Base-by-base conservation (phyloP, 306 rosid genomes). In the Dryas octopetala region DNA sequence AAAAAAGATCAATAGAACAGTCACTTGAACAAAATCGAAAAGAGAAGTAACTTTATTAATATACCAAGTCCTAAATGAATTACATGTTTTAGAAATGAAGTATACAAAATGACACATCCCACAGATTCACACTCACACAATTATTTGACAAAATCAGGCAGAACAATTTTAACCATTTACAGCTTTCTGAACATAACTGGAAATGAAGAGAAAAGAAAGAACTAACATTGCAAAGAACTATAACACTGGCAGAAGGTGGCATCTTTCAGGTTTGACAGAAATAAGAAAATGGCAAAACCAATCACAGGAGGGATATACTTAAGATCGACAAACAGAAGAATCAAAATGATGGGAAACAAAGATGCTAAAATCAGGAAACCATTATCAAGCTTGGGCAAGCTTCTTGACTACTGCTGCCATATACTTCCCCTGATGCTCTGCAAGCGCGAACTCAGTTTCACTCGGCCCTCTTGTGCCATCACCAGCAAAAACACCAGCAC, bases 391-490 rank as follows among this genome's bases (percentile, higher is more conserved):
- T 60, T 11, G 72, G 49, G 81, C 82, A 63, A 95, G 93, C 83
- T 88, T 86, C 89, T 89, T 92, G 82, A 90, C 96, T 47, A 91
- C 80, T 12, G 85, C 74, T 48, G 99, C 97, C 99, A 92, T 95
- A 78, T 92, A 89, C 81, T 89, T 92, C 76, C 97, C 99, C 83
- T 95, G 99, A 77, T 89, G 96, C 89, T 95, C 96, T 4, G 99
- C 97, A 44, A 95, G 91, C 4, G 93, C 96, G 64, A 92, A 71
- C 83, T 95, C 99, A 41, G 89, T 85, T 83, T 92, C 97, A 46
- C 86, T 92, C 5, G 99, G 85, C 65, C 80, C 88, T 84, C 97
- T 89, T 32, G 97, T 79, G 74, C 99, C 99, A 69, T 95, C 99
- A 1, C 97, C 99, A 0, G 99, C 97, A 80, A 81, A 89, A 47